Percentiles rank a stretch among this genome's conserved stretches.
Evolutionary conservation across 2,329 filamentous ascomycete species (phyloP).

Genomic region (Xylaria digitata): DNA sequence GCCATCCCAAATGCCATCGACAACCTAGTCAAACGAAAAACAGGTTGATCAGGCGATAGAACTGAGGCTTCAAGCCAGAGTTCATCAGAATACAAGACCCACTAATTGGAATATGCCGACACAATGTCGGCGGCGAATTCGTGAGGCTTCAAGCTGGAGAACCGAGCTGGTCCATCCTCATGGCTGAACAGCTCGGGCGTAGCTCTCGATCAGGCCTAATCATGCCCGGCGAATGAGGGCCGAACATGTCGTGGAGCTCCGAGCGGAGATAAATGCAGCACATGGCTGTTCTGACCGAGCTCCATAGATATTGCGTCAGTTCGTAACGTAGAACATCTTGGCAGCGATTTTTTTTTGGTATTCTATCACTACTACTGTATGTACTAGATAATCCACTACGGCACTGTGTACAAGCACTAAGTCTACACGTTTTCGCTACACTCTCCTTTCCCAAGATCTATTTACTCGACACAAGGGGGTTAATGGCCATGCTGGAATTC

Average conservation of each 20-base stretch:
- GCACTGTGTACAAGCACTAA: too few species aligned
- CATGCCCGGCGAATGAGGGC: neutral
- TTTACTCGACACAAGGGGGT: too few species aligned
- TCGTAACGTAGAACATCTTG: too few species aligned
- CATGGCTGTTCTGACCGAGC: neutral
- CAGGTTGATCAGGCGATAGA: neutral
- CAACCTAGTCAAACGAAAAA: neutral
- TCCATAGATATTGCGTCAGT: too few species aligned
- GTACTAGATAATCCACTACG: too few species aligned
- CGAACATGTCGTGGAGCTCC: conserved; percentile 18
- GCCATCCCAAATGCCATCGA: too few species aligned
- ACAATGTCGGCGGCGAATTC: neutral
- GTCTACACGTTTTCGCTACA: too few species aligned
- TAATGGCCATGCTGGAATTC: too few species aligned
- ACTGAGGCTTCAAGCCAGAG: neutral
- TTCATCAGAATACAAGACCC: neutral
- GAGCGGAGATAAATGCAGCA: conserved; percentile 22
- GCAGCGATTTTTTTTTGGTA: too few species aligned
- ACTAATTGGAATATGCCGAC: neutral
- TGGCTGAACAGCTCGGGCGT: neutral
- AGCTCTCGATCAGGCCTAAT: neutral
- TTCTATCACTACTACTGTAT: too few species aligned
- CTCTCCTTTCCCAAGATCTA: too few species aligned
- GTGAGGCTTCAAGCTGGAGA: too few species aligned
- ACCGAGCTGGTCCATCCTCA: neutral